These are phyloP conservation scores for Pichia sp. DNA, from an alignment of 1,139 yeast species.

Conservation along the genomic window DNA sequence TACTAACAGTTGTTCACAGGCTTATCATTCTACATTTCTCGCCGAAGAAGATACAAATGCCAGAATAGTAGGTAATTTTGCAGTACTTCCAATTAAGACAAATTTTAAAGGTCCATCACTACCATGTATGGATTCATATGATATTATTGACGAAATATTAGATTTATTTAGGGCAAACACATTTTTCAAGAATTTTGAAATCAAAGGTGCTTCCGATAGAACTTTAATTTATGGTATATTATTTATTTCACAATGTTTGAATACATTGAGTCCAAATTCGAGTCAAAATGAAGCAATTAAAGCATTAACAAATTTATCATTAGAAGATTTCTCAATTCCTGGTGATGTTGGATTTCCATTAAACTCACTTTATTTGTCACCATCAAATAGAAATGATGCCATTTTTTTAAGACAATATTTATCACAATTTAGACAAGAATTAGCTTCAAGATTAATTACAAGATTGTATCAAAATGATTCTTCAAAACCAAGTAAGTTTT, in stretches of 20 bases:
- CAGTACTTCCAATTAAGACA: slow-evolving; percentile 76
- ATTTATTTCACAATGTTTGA: slow-evolving; percentile 78
- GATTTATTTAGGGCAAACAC: slow-evolving; percentile 95
- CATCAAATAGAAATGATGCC: slow-evolving; percentile 66
- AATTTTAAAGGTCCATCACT: slow-evolving; percentile 88
- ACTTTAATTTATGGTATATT: slow-evolving; percentile 94
- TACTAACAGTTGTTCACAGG: slow-evolving; percentile 34
- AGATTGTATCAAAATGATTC: slow-evolving; percentile 59
- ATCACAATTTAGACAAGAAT: slow-evolving; percentile 91
- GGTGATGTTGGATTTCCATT: slow-evolving; percentile 95
- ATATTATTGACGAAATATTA: slow-evolving; percentile 82
- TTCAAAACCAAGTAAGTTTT: slow-evolving; percentile 62
- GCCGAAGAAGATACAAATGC: slow-evolving; percentile 50
- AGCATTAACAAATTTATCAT: slow-evolving; percentile 70
- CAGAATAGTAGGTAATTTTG: slow-evolving; percentile 57
- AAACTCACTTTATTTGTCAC: slow-evolving; percentile 75
- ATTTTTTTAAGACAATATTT: slow-evolving; percentile 76
- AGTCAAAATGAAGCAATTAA: slow-evolving; percentile 62
- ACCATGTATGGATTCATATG: slow-evolving; percentile 78
- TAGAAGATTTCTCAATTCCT: slow-evolving; percentile 86
- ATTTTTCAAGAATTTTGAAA: slow-evolving; percentile 93
- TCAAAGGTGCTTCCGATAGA: slow-evolving; percentile 92
- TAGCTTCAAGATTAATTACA: slow-evolving; percentile 71
- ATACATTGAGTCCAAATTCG: slow-evolving; percentile 44
- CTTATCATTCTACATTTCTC: slow-evolving; percentile 86